Evolutionary conservation across 2,329 filamentous ascomycete species (phyloP).

Genomic region (Cercospora zeae-maydis): DNA sequence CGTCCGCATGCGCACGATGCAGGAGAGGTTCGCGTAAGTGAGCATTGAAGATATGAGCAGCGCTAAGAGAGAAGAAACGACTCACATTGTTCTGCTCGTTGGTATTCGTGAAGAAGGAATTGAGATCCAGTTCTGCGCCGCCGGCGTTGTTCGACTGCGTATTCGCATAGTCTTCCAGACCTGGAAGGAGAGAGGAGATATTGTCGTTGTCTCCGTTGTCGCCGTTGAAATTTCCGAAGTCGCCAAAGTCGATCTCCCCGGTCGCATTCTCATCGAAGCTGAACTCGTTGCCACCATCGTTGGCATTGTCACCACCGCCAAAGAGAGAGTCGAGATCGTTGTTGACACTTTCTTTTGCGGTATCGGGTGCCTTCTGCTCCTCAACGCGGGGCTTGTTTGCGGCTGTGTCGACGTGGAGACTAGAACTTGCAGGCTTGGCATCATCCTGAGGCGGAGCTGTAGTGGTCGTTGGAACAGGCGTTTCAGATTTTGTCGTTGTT

Average conservation of each 20-base stretch:
- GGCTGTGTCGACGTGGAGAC: conserved; percentile 18
- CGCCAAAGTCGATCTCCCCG: conserved; percentile 37
- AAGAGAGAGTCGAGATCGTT: conserved; percentile 38
- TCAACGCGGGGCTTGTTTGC: conserved; percentile 5
- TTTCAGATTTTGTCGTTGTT: neutral
- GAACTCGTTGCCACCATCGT: conserved; percentile 23
- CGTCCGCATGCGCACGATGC: neutral
- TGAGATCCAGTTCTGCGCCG: conserved; percentile 28
- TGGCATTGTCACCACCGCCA: conserved; percentile 29
- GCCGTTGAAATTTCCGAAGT: conserved; percentile 28
- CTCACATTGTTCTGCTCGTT: conserved; percentile 15
- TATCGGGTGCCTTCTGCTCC: conserved; percentile 29
- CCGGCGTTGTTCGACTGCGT: conserved; percentile 21
- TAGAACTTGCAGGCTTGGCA: conserved; percentile 5
- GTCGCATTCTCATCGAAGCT: conserved; percentile 18
- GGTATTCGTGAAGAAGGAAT: conserved; percentile 27
- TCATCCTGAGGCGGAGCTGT: neutral
- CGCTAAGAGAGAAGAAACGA: neutral
- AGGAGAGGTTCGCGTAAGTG: neutral
- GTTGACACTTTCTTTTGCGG: conserved; percentile 25
- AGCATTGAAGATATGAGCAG: neutral
- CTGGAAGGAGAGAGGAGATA: conserved; percentile 40
- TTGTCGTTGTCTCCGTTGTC: conserved; percentile 30
- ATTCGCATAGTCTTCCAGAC: conserved; percentile 44
- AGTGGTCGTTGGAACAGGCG: neutral